These are phyloP conservation scores for Diospyros kaki DNA, from an alignment of 148 eudicot genomes.

Conservation along the genomic window DNA sequence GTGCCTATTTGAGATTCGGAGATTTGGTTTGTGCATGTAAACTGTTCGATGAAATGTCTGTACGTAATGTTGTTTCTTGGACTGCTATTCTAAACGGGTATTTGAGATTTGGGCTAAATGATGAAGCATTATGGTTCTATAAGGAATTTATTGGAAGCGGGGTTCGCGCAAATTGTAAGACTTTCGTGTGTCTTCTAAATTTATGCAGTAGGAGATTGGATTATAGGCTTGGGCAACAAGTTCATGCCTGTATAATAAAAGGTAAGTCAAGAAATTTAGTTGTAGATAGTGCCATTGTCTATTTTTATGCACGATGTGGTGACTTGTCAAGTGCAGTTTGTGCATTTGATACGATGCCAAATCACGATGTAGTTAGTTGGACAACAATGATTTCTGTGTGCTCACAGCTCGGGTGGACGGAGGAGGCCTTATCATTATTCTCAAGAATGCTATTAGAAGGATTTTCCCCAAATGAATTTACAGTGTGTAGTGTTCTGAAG, in stretches of 20 bases:
- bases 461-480: conserved; percentile 66
- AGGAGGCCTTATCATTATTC: conserved; percentile 41
- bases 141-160: conserved; percentile 37
- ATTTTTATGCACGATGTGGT: conserved; percentile 69
- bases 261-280: conserved; percentile 40
- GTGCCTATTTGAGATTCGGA: conserved; percentile 41
- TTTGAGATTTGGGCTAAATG: conserved; percentile 44
- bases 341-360: conserved; percentile 53
- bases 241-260: conserved; percentile 67
- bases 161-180: conserved; percentile 45
- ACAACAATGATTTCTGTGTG: conserved; percentile 77
- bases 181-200: conserved; percentile 53
- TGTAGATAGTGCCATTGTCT: conserved; percentile 50
- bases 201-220: conserved; percentile 56
- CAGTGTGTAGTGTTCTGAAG: conserved; percentile 65
- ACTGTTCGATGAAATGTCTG: conserved; percentile 71
- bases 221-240: conserved; percentile 59
- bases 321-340: conserved; percentile 49
- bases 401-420: conserved; percentile 53
- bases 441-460: conserved; percentile 49
- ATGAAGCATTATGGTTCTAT: conserved; percentile 47
- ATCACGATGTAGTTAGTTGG: conserved; percentile 79
- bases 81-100: conserved; percentile 80
- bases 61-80: conserved; percentile 78
- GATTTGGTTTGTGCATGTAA: conserved; percentile 47